Percentiles rank a stretch among this genome's conserved stretches.
Conservation (phyloP, 2,329 filamentous ascomycete species). For the Botrytis fragariae region DNA sequence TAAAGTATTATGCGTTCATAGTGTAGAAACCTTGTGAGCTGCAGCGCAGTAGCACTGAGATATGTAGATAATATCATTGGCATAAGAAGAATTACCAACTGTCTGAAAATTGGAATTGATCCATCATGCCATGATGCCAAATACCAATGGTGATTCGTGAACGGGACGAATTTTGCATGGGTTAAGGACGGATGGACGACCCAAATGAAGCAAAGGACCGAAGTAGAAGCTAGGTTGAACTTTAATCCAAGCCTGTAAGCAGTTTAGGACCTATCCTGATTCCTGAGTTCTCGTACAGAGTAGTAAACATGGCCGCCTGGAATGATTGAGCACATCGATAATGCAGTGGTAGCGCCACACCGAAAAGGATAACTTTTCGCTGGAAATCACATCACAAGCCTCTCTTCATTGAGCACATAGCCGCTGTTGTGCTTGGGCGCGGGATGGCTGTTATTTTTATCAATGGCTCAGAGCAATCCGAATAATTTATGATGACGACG, state of each 20-base stretch:
- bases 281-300: background rate
- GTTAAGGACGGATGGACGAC: background rate
- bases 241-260: background rate
- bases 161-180: background rate
- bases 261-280: background rate
- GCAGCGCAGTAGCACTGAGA: background rate
- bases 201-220: background rate
- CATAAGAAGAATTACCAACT: background rate
- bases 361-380: background rate
- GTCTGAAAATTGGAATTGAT: background rate
- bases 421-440: background rate
- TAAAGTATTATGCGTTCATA: background rate
- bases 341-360: slow-evolving; percentile 14
- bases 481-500: background rate
- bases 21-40: background rate
- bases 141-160: background rate
- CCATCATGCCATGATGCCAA: background rate
- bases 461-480: background rate
- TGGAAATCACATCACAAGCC: slow-evolving; percentile 8
- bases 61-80: background rate
- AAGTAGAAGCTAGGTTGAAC: background rate
- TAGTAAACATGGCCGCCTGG: background rate
- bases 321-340: slow-evolving; percentile 4
- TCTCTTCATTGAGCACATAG: background rate
- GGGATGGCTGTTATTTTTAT: background rate